Base-by-base conservation (phyloP, 192 early-diverging fungal species). In the Backusella tuberculispora region DNA sequence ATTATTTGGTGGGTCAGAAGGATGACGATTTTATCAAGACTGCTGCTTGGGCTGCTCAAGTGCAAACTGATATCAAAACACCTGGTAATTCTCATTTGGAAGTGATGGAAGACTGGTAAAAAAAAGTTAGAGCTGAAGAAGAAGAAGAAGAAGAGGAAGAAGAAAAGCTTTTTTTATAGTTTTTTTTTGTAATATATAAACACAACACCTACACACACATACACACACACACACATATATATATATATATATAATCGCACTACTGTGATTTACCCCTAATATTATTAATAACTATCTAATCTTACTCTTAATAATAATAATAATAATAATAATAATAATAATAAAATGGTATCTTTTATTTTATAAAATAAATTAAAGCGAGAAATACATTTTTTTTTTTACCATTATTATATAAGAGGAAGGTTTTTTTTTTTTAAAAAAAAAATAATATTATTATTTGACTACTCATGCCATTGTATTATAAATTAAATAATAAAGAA, bases 31-130 rank as follows among this genome's bases (percentile, higher is more conserved):
- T 73, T 56, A 63, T 73, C 3, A 67, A 66, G 43, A 80, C 74
- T 1, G 74, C 74, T 8, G 78, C 78, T 19, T 80, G 78, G 78
- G 78, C 71, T 29, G 78, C 78, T 66, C 78, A 80, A 56, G 74
- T 73, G 1, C 50, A 77, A 14, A 77, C 76, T 1, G 76, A 72
- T 48, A 15, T 77, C 15, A 21, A 63, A 12, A 42, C 6, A 1
- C 2, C 24, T 17, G 17, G 42, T 44, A 37, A n/a, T 1, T 67
- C 40, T 14, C 29, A 67, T 41, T 44, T 41, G 38, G 42, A 67
- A 24, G 41, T 38, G 19, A 42, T 67, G 66, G n/a, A 67, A 21
- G 8, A 38, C 19, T 67, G 66, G 66, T 67, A 34, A 34, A 34
- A 34, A 34, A 34, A 34, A 34, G 29, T 34, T 34, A 66, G 34